Evolutionary conservation across 306 rosid species (phyloP), one percentile per base, ranked within the genome.

Genomic region (Prunus persica): DNA sequence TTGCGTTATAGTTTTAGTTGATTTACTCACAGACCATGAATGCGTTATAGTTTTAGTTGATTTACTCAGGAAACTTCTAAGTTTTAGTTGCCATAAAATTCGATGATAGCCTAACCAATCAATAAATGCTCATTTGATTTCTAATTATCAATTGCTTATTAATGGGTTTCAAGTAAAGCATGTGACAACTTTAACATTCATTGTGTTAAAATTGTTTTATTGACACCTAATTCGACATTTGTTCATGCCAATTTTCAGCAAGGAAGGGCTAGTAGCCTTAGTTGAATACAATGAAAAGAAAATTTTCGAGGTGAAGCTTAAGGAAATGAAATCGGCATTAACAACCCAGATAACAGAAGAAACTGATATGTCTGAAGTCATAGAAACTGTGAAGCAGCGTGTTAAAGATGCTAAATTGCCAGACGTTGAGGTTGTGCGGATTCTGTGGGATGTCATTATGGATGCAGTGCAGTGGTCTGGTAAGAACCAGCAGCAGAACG

Each of bases 401-500:
- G 95, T 92, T 25, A 89, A 86, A 81, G 99, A 96, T 84, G 99
- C 99, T 38, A 96, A 93, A 75, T 80, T 96, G 79, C 99, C 99
- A 0, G 99, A 92, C 15, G 62, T 69, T 43, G 99, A 91, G 83
- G 82, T 88, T 65, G 98, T 96, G 68, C 83, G 97, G 19, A 80
- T 96, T 69, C 56, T 93, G 83, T 96, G 99, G 98, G 99, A 96
- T 79, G 93, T 96, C 81, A 84, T 96, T 71, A 96, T 96, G 99
- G 99, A 96, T 81, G 99, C 99, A 74, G 99, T 96, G 74, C 99
- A 96, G 93, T 96, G 99, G 99, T 96, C 99, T 9, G 99, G 99
- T 54, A 96, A 96, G 86, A 96, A 96, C 77, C 99, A 96, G 93
- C 99, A 96, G 72, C 99, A 96, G 85, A 96, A 96, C 85, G 99